Conservation (phyloP, 2,329 filamentous ascomycete species). For the Lasiodiplodia citricola region DNA sequence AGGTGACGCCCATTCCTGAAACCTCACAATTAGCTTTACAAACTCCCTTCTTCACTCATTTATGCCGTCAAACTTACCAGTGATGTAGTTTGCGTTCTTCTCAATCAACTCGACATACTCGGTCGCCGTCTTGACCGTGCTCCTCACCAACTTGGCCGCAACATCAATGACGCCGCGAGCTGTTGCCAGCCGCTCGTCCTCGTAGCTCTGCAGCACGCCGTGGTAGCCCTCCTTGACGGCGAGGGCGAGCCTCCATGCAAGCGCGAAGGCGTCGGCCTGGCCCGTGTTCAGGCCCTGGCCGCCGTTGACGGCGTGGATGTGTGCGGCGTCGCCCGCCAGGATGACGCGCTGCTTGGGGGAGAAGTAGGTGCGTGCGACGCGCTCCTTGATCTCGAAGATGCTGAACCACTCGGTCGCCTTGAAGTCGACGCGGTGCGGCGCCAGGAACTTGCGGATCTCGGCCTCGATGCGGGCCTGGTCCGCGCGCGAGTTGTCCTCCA, state of each 20-base stretch:
- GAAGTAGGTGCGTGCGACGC: slow-evolving; percentile 30
- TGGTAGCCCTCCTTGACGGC: slow-evolving; percentile 13
- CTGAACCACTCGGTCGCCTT: slow-evolving; percentile 57
- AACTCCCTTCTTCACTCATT: not conserved
- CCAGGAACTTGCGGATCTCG: slow-evolving; percentile 50
- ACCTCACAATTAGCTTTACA: not conserved
- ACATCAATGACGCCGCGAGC: slow-evolving; percentile 55
- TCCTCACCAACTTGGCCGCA: slow-evolving; percentile 53
- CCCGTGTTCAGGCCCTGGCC: slow-evolving; percentile 35
- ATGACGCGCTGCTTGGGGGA: slow-evolving; percentile 31
- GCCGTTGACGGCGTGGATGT: slow-evolving; percentile 34
- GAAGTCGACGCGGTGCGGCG: slow-evolving; percentile 52
- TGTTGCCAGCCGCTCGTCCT: slow-evolving; percentile 51
- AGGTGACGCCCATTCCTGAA: slow-evolving; percentile 48
- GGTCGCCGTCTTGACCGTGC: slow-evolving; percentile 52
- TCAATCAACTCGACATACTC: slow-evolving; percentile 56
- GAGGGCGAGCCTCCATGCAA: slow-evolving; percentile 31
- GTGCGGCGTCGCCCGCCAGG: slow-evolving; percentile 33
- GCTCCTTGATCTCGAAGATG: slow-evolving; percentile 50
- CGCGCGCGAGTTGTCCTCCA: slow-evolving; percentile 51
- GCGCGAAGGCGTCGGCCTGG: slow-evolving; percentile 31
- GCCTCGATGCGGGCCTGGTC: slow-evolving; percentile 43
- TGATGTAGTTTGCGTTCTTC: slow-evolving; percentile 56
- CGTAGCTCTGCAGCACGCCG: slow-evolving; percentile 48
- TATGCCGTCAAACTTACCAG: slow-evolving; percentile 37